Percentiles rank a stretch among this genome's conserved stretches.
phyloP scores from a whole-genome alignment of 2,329 filamentous ascomycete species.

The Aspergillus transmontanensis region DNA sequence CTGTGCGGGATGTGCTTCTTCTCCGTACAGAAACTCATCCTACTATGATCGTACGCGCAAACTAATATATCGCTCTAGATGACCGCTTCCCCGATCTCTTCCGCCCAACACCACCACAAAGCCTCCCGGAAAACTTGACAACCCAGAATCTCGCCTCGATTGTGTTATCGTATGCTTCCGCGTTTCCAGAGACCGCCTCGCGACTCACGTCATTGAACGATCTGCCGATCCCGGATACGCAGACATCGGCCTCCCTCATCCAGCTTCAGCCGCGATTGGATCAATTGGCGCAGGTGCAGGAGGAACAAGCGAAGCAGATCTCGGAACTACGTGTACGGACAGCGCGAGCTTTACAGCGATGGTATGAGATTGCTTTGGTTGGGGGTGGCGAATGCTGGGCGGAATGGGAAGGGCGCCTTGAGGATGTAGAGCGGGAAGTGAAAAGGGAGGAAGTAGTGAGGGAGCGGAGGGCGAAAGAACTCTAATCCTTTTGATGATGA shows the following conservation, averaged over 20 bases:
- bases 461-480: conserved; percentile 54
- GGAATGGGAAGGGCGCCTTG: conserved; percentile 69
- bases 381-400: conserved; percentile 69
- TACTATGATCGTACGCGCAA: not conserved
- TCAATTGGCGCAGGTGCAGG: conserved; percentile 38
- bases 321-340: conserved; percentile 46
- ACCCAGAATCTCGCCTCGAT: conserved; percentile 42
- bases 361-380: conserved; percentile 75
- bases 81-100: conserved; percentile 47
- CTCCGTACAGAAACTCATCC: conserved; percentile 38
- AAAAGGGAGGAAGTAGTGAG: conserved; percentile 63
- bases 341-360: conserved; percentile 60
- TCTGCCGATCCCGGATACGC: conserved; percentile 47
- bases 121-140: conserved; percentile 39
- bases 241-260: conserved; percentile 44
- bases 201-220: conserved; percentile 52
- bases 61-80: conserved; percentile 29
- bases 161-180: conserved; percentile 48
- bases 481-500: conserved; percentile 18
- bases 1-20: conserved; percentile 45
- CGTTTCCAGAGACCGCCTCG: conserved; percentile 51
- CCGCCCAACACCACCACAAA: conserved; percentile 34
- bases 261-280: conserved; percentile 47
- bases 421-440: conserved; percentile 66
- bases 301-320: conserved; percentile 41